Conservation (phyloP, 139 green algal species). For the Dunaliella primolecta region DNA sequence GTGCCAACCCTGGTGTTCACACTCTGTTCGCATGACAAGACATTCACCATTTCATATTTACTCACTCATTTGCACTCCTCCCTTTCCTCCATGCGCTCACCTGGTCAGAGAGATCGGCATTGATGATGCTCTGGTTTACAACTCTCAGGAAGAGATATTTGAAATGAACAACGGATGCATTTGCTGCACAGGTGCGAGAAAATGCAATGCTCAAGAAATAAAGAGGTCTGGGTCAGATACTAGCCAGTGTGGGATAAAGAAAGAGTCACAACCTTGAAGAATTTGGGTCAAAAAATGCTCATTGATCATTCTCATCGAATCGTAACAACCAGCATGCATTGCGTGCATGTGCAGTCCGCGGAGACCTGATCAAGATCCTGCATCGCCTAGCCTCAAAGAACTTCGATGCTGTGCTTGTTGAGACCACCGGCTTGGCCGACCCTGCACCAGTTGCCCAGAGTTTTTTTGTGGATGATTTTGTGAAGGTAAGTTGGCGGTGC, state of each 20-base stretch:
- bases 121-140: conserved; percentile 76
- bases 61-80: neutral
- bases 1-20: no score
- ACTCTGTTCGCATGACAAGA: no score
- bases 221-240: no score
- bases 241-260: no score
- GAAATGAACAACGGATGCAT: conserved; percentile 82
- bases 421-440: conserved; percentile 8
- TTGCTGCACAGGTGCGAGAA: conserved; percentile 53
- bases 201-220: conserved; percentile 9
- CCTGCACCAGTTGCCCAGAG: conserved; percentile 48
- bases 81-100: conserved; percentile 8
- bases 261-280: no score
- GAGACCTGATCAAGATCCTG: conserved; percentile 82
- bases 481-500: conserved; percentile 39
- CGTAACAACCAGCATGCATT: no score
- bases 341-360: conserved; percentile 72
- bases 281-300: no score
- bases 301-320: no score
- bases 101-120: conserved; percentile 73
- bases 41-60: neutral
- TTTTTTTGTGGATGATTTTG: conserved; percentile 85
- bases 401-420: conserved; percentile 10
- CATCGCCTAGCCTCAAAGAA: conserved; percentile 52
- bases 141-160: conserved; percentile 73